A percentile compares a stretch with the other conserved stretches of the same genome.
Evolutionary conservation across 1,284 basidiomycete genomes (phyloP).

Genomic region (Agaricales sp.): DNA sequence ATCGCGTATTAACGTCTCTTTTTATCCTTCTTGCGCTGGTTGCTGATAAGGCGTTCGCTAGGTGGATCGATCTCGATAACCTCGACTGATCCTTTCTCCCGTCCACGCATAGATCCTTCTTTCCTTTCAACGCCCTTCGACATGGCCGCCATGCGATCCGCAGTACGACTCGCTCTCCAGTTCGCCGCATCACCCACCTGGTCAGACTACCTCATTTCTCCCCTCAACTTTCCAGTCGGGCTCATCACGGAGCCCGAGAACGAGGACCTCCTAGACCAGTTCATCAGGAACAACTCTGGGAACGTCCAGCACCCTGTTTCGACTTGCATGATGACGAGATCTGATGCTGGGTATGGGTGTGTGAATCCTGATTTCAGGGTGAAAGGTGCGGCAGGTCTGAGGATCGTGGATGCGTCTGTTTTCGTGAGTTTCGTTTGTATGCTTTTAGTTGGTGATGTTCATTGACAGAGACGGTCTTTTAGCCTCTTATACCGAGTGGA

Average conservation of each 20-base stretch:
- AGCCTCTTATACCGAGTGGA: neutral
- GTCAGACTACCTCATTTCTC: slow-evolving; percentile 10
- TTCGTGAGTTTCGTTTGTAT: slow-evolving; percentile 14
- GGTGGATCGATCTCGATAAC: slow-evolving; percentile 9
- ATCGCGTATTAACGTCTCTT: slow-evolving; percentile 4
- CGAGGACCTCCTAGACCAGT: slow-evolving; percentile 17
- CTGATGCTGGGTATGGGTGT: slow-evolving; percentile 22
- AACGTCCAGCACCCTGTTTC: slow-evolving; percentile 19
- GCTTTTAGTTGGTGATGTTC: neutral
- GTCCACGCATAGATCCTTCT: slow-evolving; percentile 21
- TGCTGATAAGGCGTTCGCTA: too few relatives aligned
- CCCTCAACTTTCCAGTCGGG: slow-evolving; percentile 13
- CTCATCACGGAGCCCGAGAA: slow-evolving; percentile 10
- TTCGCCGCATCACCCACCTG: slow-evolving; percentile 11
- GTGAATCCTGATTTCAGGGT: slow-evolving; percentile 39
- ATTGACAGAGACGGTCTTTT: neutral
- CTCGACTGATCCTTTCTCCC: slow-evolving; percentile 17
- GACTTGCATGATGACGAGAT: slow-evolving; percentile 18
- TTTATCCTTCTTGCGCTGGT: slow-evolving; percentile 10
- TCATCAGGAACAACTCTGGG: slow-evolving; percentile 11
- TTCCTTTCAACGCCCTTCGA: slow-evolving; percentile 15
- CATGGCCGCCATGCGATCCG: slow-evolving; percentile 9
- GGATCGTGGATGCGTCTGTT: slow-evolving; percentile 27
- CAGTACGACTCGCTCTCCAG: slow-evolving; percentile 8
- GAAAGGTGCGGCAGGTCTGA: slow-evolving; percentile 22